These are phyloP conservation scores for Seiridium cupressi DNA, from an alignment of 2,329 filamentous ascomycete species.

Conservation along the genomic window DNA sequence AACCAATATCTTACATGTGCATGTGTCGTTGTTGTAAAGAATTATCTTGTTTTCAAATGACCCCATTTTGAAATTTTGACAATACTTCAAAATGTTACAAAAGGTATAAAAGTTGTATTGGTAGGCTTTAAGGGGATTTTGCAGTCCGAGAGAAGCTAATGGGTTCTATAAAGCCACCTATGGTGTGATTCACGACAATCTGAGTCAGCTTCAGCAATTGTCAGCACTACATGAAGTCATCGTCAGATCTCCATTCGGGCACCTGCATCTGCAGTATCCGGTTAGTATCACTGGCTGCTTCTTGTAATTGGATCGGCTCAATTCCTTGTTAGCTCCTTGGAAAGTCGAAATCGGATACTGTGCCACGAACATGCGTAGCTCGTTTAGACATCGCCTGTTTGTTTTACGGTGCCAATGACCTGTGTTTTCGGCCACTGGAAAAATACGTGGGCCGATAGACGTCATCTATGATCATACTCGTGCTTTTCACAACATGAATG, in stretches of 20 bases:
- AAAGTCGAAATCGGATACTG: neutral
- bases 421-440: neutral
- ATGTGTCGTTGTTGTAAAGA: slow-evolving; percentile 12
- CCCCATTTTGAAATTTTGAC: neutral
- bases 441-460: neutral
- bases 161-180: neutral
- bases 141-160: no score
- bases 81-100: neutral
- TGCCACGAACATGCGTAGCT: neutral
- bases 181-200: neutral
- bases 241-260: neutral
- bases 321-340: no score
- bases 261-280: neutral
- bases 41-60: slow-evolving; percentile 8
- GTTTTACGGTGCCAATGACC: neutral
- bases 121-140: no score
- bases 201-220: neutral
- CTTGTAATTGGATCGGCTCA: neutral
- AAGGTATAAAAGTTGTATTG: no score
- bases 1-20: slow-evolving; percentile 7
- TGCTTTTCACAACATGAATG: no score
- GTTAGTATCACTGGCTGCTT: neutral
- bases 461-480: no score
- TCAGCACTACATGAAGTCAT: neutral
- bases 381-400: neutral